Base-by-base conservation (phyloP, 1,139 yeast genomes). In the Lodderomyces margitis region DNA sequence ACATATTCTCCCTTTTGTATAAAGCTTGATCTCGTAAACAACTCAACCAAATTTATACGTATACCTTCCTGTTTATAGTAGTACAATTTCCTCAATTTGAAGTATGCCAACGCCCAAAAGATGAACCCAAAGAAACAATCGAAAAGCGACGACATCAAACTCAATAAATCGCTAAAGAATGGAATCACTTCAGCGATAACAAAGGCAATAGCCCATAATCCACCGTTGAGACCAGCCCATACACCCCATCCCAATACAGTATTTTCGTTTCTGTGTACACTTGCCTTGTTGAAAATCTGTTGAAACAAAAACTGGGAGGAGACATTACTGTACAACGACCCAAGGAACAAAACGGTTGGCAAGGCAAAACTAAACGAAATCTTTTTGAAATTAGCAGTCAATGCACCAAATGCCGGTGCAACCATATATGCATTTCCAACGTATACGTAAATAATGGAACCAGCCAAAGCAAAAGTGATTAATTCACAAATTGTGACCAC, bases 121-220 rank as follows among this genome's bases (percentile, higher is more conserved):
- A 79, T 75, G 53, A 75, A 80, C 0, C 84, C 84, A 52, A 80
- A 80, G 80, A 82, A 80, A 54, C 83, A 76, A 56, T 78, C 84
- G 52, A 80, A 80, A 40, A 80, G 62, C 3, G 84, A 78, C n/a
- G 78, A 73, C 83, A 80, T 78, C 53, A 80, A 62, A 5, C 81
- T 70, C 36, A 80, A 64, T 49, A 80, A 60, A 52, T 78, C 83
- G 23, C 78, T 69, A 57, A 80, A 80, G 58, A 80, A 79, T 11
- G 85, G 85, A 53, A 80, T 78, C 24, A 77, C 83, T 53, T 80
- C 82, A 2, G 83, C 83, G 53, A 80, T 66, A 17, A 80, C 59
- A 48, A 78, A 80, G 0, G 82, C 82, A 20, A 72, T 34, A n/a
- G 68, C 56, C 84, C 84, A 80, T 17, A 74, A 61, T 1, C 51